Evolutionary conservation across 352 stramenopile genomes (phyloP).

Genomic region (Pythium coloratum): DNA sequence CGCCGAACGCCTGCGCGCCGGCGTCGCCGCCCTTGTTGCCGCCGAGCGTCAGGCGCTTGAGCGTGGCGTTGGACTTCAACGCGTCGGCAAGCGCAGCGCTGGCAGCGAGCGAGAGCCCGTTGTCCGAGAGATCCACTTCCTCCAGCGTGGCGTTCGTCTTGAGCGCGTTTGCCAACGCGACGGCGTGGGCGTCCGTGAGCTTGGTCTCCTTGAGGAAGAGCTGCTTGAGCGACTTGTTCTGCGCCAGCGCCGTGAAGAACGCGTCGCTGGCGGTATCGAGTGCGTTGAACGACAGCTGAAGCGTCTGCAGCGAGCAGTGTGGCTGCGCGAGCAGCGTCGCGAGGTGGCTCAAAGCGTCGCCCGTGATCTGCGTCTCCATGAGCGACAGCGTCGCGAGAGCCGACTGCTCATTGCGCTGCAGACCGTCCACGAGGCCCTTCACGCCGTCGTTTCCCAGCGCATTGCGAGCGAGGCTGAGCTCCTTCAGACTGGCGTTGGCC

Average conservation of each 20-base stretch:
- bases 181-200: conserved; percentile 44
- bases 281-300: conserved; percentile 74
- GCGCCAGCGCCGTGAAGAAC: conserved; percentile 61
- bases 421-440: conserved; percentile 34
- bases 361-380: conserved; percentile 51
- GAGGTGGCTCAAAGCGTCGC: conserved; percentile 45
- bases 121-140: conserved; percentile 73
- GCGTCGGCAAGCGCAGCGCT: conserved; percentile 44
- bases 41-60: conserved; percentile 50
- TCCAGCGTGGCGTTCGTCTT: conserved; percentile 49
- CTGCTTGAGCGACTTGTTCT: conserved; percentile 64
- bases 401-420: conserved; percentile 38
- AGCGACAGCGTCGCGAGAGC: conserved; percentile 39
- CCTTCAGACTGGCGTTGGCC: conserved; percentile 42
- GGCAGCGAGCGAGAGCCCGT: conserved; percentile 39
- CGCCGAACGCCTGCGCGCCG: conserved; percentile 38
- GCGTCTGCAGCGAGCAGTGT: conserved; percentile 51
- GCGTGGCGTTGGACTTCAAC: conserved; percentile 43
- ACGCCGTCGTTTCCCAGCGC: conserved; percentile 48
- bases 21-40: conserved; percentile 66
- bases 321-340: conserved; percentile 38
- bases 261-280: conserved; percentile 34
- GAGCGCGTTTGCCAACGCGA: conserved; percentile 44
- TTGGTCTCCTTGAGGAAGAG: conserved; percentile 69
- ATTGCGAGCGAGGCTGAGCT: conserved; percentile 68